Conservation (phyloP, 805 yeast genomes). For the Saturnispora kantuleensis region DNA sequence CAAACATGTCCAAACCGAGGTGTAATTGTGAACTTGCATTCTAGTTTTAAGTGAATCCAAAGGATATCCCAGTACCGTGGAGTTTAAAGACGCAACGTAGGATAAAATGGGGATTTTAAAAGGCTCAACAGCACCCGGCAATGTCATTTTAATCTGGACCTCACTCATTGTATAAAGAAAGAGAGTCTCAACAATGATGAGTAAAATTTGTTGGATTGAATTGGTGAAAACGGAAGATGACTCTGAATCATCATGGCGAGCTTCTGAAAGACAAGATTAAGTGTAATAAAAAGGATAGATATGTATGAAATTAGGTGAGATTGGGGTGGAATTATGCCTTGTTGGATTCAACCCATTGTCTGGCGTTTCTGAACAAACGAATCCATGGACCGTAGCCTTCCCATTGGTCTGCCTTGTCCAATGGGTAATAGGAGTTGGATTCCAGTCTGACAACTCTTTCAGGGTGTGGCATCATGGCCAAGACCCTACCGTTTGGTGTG, state of each 20-base stretch:
- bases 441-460: constrained; percentile 87
- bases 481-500: constrained; percentile 85
- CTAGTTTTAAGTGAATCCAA: constrained; percentile 77
- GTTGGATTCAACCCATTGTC: constrained; percentile 68
- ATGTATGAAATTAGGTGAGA: neutral
- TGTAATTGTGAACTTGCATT: constrained; percentile 68
- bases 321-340: constrained; percentile 1
- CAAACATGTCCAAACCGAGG: constrained; percentile 47
- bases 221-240: neutral
- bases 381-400: constrained; percentile 93
- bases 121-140: constrained; percentile 40
- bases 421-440: constrained; percentile 86
- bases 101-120: constrained; percentile 53
- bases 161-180: too few relatives aligned
- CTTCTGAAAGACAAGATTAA: neutral
- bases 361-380: constrained; percentile 80
- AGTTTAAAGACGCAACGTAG: constrained; percentile 48
- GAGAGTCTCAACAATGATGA: neutral
- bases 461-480: constrained; percentile 99
- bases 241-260: neutral
- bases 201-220: neutral
- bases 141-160: constrained; percentile 12
- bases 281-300: neutral
- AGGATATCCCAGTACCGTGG: constrained; percentile 73
- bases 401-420: constrained; percentile 50